Conservation (phyloP, 805 yeast species). For the Ogataea henricii region DNA sequence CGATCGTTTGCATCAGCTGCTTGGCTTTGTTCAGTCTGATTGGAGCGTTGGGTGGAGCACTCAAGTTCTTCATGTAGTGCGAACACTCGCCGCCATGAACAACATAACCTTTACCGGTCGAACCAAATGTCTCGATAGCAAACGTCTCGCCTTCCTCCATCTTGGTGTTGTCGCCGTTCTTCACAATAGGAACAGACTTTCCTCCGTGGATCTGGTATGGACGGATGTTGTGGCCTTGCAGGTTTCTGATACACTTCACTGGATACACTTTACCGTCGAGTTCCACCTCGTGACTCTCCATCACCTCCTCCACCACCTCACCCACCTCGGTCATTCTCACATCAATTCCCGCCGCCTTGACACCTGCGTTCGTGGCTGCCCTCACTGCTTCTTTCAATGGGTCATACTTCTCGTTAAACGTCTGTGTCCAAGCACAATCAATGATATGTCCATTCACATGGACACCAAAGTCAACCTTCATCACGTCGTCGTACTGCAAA, state of each 20-base stretch:
- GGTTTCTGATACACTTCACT: conserved; percentile 84
- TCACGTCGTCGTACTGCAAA: conserved; percentile 82
- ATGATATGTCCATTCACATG: conserved; percentile 93
- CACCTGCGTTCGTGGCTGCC: conserved; percentile 93
- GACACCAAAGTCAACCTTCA: conserved; percentile 97
- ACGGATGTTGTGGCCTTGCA: conserved; percentile 91
- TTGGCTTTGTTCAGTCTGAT: conserved; percentile 68
- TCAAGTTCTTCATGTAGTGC: conserved; percentile 75
- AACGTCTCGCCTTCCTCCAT: conserved; percentile 99
- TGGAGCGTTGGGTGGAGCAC: conserved; percentile 50
- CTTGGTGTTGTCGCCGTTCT: conserved; percentile 90
- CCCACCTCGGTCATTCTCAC: conserved; percentile 95
- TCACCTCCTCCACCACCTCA: conserved; percentile 92
- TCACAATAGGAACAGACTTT: conserved; percentile 94
- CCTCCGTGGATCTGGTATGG: conserved; percentile 90
- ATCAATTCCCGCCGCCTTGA: conserved; percentile 91
- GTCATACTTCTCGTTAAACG: conserved; percentile 85
- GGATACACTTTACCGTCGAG: conserved; percentile 83
- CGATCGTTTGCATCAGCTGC: conserved; percentile 66
- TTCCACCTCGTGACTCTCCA: conserved; percentile 96
- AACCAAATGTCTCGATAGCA: conserved; percentile 98
- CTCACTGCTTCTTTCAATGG: conserved; percentile 78
- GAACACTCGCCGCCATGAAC: conserved; percentile 88
- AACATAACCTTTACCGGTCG: conserved; percentile 94
- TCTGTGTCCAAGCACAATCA: conserved; percentile 92